A percentile compares a stretch with the other conserved stretches of the same genome.
phyloP scores from a whole-genome alignment of 2,329 filamentous ascomycete species.

The Ascochyta viciae-villosae region DNA sequence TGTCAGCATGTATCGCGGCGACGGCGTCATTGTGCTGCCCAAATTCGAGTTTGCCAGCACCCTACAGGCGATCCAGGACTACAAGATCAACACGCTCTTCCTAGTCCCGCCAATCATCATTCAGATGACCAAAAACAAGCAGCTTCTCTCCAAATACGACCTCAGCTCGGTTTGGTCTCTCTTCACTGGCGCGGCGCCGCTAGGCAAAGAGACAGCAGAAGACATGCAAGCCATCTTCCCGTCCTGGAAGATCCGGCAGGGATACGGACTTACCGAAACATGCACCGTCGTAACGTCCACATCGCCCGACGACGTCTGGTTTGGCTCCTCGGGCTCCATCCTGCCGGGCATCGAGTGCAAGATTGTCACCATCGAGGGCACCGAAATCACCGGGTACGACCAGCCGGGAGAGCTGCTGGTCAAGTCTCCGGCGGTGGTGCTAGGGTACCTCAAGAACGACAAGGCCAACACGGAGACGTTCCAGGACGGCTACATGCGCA shows the following conservation, averaged over 20 bases:
- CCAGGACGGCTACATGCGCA: conserved; percentile 77
- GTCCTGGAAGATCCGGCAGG: conserved; percentile 71
- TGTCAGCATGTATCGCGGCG: conserved; percentile 71
- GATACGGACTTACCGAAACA: conserved; percentile 82
- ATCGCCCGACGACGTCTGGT: conserved; percentile 67
- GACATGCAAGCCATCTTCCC: conserved; percentile 70
- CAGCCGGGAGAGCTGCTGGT: conserved; percentile 82
- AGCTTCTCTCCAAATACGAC: conserved; percentile 70
- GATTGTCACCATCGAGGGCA: conserved; percentile 71
- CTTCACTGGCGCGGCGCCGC: conserved; percentile 79
- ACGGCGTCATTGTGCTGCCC: conserved; percentile 74
- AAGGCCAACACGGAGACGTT: conserved; percentile 85
- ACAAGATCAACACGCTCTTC: conserved; percentile 71
- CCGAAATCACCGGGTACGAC: conserved; percentile 73
- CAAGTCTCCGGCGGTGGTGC: conserved; percentile 70
- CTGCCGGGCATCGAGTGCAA: conserved; percentile 70
- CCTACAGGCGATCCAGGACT: conserved; percentile 69
- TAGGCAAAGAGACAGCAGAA: conserved; percentile 74
- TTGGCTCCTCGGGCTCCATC: conserved; percentile 75
- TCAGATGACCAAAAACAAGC: conserved; percentile 70
- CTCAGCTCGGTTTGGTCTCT: conserved; percentile 70
- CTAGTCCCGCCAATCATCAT: conserved; percentile 86
- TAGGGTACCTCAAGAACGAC: conserved; percentile 88
- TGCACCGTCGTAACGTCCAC: conserved; percentile 72
- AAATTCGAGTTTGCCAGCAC: conserved; percentile 77